phyloP scores from a whole-genome alignment of 306 rosid species.

The Vigna reflexopilosa region DNA sequence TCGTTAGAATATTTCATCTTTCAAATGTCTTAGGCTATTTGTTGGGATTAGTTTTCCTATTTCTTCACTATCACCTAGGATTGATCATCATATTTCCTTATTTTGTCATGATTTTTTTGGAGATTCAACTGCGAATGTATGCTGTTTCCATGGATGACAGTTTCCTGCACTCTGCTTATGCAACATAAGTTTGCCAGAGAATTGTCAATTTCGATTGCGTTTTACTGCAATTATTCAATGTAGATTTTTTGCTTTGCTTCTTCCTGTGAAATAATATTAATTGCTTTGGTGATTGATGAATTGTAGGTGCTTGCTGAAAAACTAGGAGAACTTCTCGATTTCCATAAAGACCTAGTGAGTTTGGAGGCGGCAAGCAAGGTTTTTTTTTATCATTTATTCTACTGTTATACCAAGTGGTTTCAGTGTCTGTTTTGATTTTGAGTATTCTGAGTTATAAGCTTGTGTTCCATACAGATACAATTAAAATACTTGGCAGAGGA shows the following conservation, averaged over 20 bases:
- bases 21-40: neutral
- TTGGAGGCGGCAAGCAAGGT: constrained; percentile 94
- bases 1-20: neutral
- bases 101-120: neutral
- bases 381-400: constrained; percentile 17
- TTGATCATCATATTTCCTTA: neutral
- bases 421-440: constrained; percentile 33
- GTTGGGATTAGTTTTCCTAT: neutral
- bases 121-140: constrained; percentile 12
- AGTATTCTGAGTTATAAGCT: constrained; percentile 36
- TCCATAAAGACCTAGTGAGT: constrained; percentile 70
- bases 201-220: neutral
- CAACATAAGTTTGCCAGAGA: neutral
- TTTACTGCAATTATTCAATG: neutral
- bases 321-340: constrained; percentile 91
- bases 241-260: neutral
- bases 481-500: constrained; percentile 96
- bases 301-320: constrained; percentile 88
- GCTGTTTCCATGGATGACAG: neutral
- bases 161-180: neutral
- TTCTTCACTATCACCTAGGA: neutral
- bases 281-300: constrained; percentile 46
- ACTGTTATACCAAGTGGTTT: constrained; percentile 24
- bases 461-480: constrained; percentile 72
- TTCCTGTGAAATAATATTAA: constrained; percentile 30